These are phyloP conservation scores for Sphenostylis stenocarpa DNA, from an alignment of 306 rosid genomes.

Conservation along the genomic window DNA sequence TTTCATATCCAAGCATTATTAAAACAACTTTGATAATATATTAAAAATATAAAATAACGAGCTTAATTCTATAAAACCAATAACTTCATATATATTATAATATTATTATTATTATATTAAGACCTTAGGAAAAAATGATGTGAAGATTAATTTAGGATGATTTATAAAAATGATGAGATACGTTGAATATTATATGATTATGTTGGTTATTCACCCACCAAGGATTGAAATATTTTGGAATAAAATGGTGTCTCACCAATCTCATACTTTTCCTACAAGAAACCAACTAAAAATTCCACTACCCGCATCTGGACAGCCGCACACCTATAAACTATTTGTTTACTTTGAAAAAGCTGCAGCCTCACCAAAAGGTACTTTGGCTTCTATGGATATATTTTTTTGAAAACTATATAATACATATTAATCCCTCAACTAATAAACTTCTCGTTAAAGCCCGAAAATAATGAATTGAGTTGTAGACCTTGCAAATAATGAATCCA, in stretches of 20 bases:
- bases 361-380: slow-evolving; percentile 38
- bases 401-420: not conserved
- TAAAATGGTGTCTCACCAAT: slow-evolving; percentile 31
- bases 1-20: too few species aligned
- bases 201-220: slow-evolving; percentile 46
- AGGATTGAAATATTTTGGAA: slow-evolving; percentile 28
- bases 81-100: too few species aligned
- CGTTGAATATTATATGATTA: not conserved
- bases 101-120: too few species aligned
- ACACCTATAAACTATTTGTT: slow-evolving; percentile 27
- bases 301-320: slow-evolving; percentile 40
- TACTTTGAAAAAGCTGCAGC: slow-evolving; percentile 43
- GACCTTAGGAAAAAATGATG: too few species aligned
- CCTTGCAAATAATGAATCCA: too few species aligned
- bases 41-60: too few species aligned
- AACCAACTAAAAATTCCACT: slow-evolving; percentile 81
- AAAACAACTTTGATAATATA: too few species aligned
- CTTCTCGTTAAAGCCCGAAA: not conserved
- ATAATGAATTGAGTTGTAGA: too few species aligned
- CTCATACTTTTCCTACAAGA: slow-evolving; percentile 15
- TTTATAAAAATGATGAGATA: too few species aligned
- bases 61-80: too few species aligned
- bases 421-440: not conserved
- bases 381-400: slow-evolving; percentile 31
- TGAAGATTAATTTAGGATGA: too few species aligned